A percentile compares a stretch with the other conserved stretches of the same genome.
phyloP scores from a whole-genome alignment of 306 rosid genomes.

The Glycyrrhiza uralensis region DNA sequence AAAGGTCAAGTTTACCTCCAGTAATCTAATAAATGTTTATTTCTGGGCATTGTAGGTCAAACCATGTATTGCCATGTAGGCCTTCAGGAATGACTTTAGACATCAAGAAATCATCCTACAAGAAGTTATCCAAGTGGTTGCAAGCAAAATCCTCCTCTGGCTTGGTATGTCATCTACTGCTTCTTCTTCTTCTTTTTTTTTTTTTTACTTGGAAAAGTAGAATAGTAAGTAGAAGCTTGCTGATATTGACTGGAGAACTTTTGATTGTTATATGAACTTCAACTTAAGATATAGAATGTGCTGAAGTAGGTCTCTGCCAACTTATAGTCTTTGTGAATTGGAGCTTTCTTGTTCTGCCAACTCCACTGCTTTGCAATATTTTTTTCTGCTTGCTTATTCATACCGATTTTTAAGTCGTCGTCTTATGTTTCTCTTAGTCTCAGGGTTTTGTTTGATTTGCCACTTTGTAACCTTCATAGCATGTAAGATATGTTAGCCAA shows the following conservation, averaged over 20 bases:
- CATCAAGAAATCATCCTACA: constrained; percentile 88
- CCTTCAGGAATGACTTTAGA: constrained; percentile 80
- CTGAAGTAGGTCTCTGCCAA: not conserved
- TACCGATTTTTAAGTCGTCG: not conserved
- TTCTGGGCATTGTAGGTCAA: constrained; percentile 58
- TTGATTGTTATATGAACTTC: not conserved
- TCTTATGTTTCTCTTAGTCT: not conserved
- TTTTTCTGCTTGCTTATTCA: not conserved
- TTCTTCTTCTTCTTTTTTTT: too few relatives aligned
- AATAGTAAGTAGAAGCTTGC: constrained; percentile 4
- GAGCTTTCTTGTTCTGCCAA: not conserved
- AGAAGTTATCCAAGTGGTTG: constrained; percentile 90
- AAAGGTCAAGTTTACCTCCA: not conserved
- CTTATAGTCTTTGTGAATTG: not conserved
- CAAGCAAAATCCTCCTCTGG: constrained; percentile 75
- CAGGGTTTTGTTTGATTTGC: not conserved
- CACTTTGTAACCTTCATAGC: not conserved
- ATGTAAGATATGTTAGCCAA: constrained; percentile 13
- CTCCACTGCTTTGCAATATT: not conserved
- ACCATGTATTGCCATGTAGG: constrained; percentile 81
- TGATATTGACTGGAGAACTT: constrained; percentile 3
- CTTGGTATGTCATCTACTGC: constrained; percentile 53
- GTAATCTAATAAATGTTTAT: constrained; percentile 8
- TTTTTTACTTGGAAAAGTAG: not conserved
- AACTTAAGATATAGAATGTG: not conserved